Conservation (phyloP, 192 early-diverging fungal species). For the Umbelopsis ramanniana region DNA sequence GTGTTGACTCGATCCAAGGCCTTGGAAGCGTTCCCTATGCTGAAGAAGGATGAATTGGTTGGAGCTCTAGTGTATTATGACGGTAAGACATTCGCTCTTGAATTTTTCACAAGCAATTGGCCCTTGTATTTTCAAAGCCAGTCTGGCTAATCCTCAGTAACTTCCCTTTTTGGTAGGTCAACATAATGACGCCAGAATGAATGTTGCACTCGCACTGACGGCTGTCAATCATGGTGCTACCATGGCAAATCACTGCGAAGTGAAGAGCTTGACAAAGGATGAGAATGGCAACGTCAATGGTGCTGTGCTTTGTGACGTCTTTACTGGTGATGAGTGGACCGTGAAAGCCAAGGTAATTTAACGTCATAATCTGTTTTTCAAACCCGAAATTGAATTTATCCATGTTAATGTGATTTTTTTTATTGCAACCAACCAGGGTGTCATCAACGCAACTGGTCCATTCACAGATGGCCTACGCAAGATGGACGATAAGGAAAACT, state of each 20-base stretch:
- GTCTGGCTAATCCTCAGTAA: background rate
- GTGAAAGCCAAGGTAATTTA: conserved; percentile 71
- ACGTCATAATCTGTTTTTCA: background rate
- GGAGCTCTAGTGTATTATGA: conserved; percentile 98
- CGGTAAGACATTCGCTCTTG: conserved; percentile 49
- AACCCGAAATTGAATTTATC: background rate
- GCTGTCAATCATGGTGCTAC: conserved; percentile 89
- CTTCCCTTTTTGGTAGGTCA: conserved; percentile 60
- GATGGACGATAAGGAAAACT: conserved; percentile 77
- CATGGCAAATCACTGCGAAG: conserved; percentile 94
- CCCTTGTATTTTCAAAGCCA: background rate
- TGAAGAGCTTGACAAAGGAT: conserved; percentile 77
- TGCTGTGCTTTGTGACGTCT: conserved; percentile 78
- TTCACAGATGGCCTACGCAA: conserved; percentile 86
- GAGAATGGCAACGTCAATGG: conserved; percentile 70
- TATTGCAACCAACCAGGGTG: conserved; percentile 53
- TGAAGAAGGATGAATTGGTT: conserved; percentile 83
- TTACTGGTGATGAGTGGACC: conserved; percentile 87
- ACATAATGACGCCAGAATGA: conserved; percentile 98
- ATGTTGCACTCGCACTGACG: conserved; percentile 90
- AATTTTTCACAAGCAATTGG: background rate
- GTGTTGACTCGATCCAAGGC: conserved; percentile 84
- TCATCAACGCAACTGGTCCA: conserved; percentile 89
- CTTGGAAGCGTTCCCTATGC: conserved; percentile 95
- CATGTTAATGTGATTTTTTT: background rate